Percentiles rank a stretch among this genome's conserved stretches.
Conservation (phyloP, 2,329 filamentous ascomycete genomes). For the Trichoderma afroharzianum region DNA sequence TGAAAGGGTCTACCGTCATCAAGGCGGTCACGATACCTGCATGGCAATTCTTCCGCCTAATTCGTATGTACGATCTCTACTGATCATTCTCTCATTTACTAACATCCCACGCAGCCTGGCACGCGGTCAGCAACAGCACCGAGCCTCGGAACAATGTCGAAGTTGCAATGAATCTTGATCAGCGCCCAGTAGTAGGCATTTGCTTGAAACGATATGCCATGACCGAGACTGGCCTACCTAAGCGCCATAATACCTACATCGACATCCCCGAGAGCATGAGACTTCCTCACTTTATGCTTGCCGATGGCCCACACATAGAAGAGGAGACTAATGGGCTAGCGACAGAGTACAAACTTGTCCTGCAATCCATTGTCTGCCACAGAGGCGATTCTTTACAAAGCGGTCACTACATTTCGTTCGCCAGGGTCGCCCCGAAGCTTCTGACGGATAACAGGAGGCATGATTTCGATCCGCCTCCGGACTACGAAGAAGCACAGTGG, state of each 20-base stretch:
- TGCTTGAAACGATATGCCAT: constrained; percentile 85
- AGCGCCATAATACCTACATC: constrained; percentile 74
- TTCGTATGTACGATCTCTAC: constrained; percentile 58
- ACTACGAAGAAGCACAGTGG: constrained; percentile 75
- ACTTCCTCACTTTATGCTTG: constrained; percentile 80
- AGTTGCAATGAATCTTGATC: constrained; percentile 82
- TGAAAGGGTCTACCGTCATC: constrained; percentile 47
- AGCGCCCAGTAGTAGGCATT: constrained; percentile 83
- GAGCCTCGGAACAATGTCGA: constrained; percentile 66
- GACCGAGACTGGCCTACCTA: constrained; percentile 63
- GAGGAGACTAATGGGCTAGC: constrained; percentile 61
- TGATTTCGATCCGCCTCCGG: constrained; percentile 55
- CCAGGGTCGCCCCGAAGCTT: constrained; percentile 65
- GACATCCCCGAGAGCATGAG: constrained; percentile 82
- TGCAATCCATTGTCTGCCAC: constrained; percentile 92
- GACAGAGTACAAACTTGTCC: constrained; percentile 86
- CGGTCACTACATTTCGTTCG: constrained; percentile 87
- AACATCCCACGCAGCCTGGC: constrained; percentile 65
- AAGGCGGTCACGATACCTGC: constrained; percentile 94
- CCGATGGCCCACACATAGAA: constrained; percentile 66
- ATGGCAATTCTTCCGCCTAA: constrained; percentile 94
- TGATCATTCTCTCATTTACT: constrained; percentile 24
- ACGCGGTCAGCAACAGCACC: constrained; percentile 55
- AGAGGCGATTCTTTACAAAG: constrained; percentile 80
- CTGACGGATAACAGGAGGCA: constrained; percentile 57